Conservation (phyloP, 2,329 filamentous ascomycete genomes). For the Aspergillus carbonarius region DNA sequence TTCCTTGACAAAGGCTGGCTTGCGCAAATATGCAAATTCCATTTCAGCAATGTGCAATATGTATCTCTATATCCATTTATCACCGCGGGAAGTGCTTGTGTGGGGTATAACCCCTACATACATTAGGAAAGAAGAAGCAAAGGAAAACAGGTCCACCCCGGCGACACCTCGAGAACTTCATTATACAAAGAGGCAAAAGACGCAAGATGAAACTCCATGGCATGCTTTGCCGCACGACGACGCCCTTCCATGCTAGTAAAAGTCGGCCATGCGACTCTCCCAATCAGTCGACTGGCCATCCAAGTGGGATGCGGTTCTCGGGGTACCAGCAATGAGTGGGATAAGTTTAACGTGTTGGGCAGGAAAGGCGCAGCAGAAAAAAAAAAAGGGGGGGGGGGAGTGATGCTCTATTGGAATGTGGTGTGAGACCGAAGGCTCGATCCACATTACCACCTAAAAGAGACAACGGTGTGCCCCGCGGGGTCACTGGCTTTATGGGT, state of each 20-base stretch:
- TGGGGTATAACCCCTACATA: conserved; percentile 12
- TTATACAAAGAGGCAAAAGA: conserved; percentile 21
- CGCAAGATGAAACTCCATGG: conserved; percentile 24
- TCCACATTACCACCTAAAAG: conserved; percentile 15
- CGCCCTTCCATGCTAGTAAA: conserved; percentile 33
- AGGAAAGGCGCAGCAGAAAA: conserved; percentile 3
- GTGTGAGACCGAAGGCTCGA: conserved; percentile 8
- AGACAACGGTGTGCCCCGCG: conserved; percentile 15
- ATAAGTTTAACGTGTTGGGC: conserved; percentile 1
- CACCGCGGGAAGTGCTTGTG: neutral
- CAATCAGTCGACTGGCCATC: conserved; percentile 7
- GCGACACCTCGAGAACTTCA: conserved; percentile 6
- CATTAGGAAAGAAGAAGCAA: conserved; percentile 9
- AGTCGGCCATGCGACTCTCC: conserved; percentile 13
- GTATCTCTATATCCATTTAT: conserved; percentile 15
- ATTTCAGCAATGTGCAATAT: conserved; percentile 3
- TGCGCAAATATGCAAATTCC: conserved; percentile 1
- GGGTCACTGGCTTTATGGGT: conserved; percentile 29
- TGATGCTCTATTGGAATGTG: conserved; percentile 6
- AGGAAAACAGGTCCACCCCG: neutral
- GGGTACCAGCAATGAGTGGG: neutral
- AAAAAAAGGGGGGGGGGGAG: conserved; percentile 8
- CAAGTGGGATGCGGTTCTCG: neutral
- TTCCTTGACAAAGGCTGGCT: neutral
- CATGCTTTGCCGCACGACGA: conserved; percentile 30